Evolutionary conservation across 176 grass and related monocot genomes (phyloP).

Genomic region (Thalia dealbata): DNA sequence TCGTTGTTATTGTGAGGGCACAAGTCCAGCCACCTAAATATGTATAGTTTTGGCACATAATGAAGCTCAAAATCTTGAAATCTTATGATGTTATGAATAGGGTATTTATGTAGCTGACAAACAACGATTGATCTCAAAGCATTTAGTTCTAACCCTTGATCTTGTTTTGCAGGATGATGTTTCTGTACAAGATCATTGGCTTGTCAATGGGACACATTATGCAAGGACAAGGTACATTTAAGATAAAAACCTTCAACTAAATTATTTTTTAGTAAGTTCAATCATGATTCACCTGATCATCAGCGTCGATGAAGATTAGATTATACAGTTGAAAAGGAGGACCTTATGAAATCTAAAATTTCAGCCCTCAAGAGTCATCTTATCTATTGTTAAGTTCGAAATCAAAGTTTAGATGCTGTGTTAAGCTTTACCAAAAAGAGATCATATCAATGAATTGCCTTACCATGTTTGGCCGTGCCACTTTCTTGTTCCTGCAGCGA

Average conservation of each 20-base stretch:
- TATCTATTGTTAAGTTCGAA: too few species aligned
- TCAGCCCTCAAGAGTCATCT: neutral
- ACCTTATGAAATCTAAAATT: neutral
- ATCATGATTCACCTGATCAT: neutral
- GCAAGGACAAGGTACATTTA: conserved; percentile 68
- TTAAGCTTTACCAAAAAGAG: too few species aligned
- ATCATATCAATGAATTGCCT: too few species aligned
- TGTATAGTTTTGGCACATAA: neutral
- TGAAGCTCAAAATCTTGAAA: neutral
- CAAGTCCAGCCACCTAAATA: neutral
- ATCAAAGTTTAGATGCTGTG: too few species aligned
- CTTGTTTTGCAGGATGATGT: conserved; percentile 58
- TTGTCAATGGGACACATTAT: conserved; percentile 79
- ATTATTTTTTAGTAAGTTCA: too few species aligned
- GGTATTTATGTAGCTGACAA: neutral
- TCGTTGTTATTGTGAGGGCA: too few species aligned
- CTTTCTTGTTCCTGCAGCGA: conserved; percentile 37
- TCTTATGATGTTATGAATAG: neutral
- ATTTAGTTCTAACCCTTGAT: neutral
- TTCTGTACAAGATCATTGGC: conserved; percentile 67
- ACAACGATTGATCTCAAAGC: neutral
- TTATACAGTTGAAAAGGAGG: too few species aligned
- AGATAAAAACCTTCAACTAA: conserved; percentile 2
- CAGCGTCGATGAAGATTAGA: too few species aligned
- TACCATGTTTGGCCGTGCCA: neutral